Percentiles rank a stretch among this genome's conserved stretches.
Evolutionary conservation across 139 green algal genomes (phyloP).

Genomic region (Picochlorum sp.): DNA sequence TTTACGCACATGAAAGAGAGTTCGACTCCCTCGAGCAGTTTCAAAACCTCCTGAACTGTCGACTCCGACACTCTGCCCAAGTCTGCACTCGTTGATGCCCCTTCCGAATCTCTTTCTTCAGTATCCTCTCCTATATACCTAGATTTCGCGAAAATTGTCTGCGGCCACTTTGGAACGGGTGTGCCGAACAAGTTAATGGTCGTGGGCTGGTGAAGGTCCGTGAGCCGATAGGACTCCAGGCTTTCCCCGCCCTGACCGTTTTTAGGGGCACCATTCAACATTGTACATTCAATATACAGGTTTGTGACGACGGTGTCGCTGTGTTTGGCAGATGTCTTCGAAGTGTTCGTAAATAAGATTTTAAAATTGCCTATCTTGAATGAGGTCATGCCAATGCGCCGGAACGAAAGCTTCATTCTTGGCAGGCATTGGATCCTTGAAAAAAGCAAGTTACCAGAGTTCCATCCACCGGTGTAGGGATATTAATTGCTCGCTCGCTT

Average conservation of each 20-base stretch:
- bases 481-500: too few relatives aligned
- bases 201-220: slow-evolving; percentile 1
- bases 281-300: not conserved
- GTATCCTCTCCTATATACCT: not conserved
- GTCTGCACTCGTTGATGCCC: not conserved
- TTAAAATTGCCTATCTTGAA: too few relatives aligned
- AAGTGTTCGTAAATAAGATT: too few relatives aligned
- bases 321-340: too few relatives aligned
- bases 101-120: not conserved
- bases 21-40: not conserved
- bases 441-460: too few relatives aligned
- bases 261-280: not conserved
- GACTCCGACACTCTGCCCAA: not conserved
- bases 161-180: not conserved
- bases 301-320: too few relatives aligned
- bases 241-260: not conserved
- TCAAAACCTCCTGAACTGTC: slow-evolving; percentile 2
- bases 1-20: slow-evolving; percentile 2
- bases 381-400: too few relatives aligned
- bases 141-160: not conserved
- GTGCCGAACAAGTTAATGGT: not conserved
- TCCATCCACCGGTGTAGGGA: too few relatives aligned
- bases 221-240: not conserved
- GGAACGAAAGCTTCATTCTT: too few relatives aligned
- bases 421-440: too few relatives aligned